phyloP scores from a whole-genome alignment of 1,139 yeast species.

The Candida glucosophila region DNA sequence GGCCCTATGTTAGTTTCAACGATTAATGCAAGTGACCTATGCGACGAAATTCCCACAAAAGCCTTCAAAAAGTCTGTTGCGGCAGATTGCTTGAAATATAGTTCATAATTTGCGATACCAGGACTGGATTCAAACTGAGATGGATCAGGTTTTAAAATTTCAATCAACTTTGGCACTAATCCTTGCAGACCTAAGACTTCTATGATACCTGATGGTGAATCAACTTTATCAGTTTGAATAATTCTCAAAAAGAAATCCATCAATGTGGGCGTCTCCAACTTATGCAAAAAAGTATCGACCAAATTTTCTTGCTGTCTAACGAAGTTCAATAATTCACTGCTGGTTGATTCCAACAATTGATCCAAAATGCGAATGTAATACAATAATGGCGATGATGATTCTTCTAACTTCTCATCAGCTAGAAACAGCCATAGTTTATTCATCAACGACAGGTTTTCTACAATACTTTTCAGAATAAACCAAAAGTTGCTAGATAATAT shows the following conservation, averaged over 20 bases:
- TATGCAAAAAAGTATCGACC: slow-evolving; percentile 46
- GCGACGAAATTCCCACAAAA: slow-evolving; percentile 85
- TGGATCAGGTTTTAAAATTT: slow-evolving; percentile 39
- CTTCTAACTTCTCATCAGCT: slow-evolving; percentile 27
- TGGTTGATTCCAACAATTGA: slow-evolving; percentile 38
- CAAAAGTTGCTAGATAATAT: slow-evolving; percentile 35
- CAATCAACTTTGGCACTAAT: slow-evolving; percentile 44
- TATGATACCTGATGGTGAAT: slow-evolving; percentile 55
- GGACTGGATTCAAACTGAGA: slow-evolving; percentile 19
- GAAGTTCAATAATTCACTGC: slow-evolving; percentile 43
- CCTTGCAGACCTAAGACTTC: slow-evolving; percentile 43
- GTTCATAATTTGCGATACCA: slow-evolving; percentile 22
- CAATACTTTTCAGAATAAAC: slow-evolving; percentile 37
- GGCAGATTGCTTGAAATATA: slow-evolving; percentile 73
- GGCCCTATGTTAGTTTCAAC: slow-evolving; percentile 43
- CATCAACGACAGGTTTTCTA: slow-evolving; percentile 36
- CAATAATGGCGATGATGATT: slow-evolving; percentile 32
- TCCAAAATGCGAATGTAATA: slow-evolving; percentile 36
- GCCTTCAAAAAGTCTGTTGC: slow-evolving; percentile 95
- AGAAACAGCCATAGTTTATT: slow-evolving; percentile 36
- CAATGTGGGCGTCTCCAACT: slow-evolving; percentile 50
- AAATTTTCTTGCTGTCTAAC: slow-evolving; percentile 41
- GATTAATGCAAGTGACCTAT: slow-evolving; percentile 39
- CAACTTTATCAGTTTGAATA: slow-evolving; percentile 59
- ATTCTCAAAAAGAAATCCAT: slow-evolving; percentile 50